Percentiles rank a stretch among this genome's conserved stretches.
phyloP scores from a whole-genome alignment of 306 rosid species.

The Crotalaria pallida region DNA sequence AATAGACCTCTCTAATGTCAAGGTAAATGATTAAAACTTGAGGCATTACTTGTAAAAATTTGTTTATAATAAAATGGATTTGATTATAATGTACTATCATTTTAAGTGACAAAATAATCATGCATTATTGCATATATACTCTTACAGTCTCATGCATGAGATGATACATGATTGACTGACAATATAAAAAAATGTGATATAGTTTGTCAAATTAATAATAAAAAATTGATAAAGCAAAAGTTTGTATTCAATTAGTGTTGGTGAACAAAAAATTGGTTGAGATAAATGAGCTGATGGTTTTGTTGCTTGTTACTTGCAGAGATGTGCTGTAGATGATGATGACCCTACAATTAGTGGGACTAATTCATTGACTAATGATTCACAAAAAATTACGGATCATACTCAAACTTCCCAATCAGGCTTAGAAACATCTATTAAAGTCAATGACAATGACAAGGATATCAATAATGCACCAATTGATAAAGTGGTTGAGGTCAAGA shows the following conservation, averaged over 20 bases:
- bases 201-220: too few species aligned
- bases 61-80: too few species aligned
- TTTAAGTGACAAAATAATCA: too few species aligned
- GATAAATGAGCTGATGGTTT: background rate
- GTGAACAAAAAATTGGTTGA: background rate
- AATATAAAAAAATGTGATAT: too few species aligned
- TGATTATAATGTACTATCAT: too few species aligned
- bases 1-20: constrained; percentile 81
- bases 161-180: too few species aligned
- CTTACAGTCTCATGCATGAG: too few species aligned
- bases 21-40: constrained; percentile 37
- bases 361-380: constrained; percentile 28
- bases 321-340: constrained; percentile 80
- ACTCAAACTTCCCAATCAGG: constrained; percentile 6
- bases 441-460: background rate
- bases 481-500: constrained; percentile 28
- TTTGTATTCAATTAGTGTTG: background rate
- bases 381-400: constrained; percentile 27
- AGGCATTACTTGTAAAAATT: too few species aligned
- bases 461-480: background rate
- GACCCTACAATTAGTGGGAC: constrained; percentile 32
- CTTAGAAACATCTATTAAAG: background rate
- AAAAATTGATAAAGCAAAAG: too few species aligned
- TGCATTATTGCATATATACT: too few species aligned
- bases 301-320: constrained; percentile 37